phyloP scores from a whole-genome alignment of 306 rosid genomes.

The Acacia crassicarpa region DNA sequence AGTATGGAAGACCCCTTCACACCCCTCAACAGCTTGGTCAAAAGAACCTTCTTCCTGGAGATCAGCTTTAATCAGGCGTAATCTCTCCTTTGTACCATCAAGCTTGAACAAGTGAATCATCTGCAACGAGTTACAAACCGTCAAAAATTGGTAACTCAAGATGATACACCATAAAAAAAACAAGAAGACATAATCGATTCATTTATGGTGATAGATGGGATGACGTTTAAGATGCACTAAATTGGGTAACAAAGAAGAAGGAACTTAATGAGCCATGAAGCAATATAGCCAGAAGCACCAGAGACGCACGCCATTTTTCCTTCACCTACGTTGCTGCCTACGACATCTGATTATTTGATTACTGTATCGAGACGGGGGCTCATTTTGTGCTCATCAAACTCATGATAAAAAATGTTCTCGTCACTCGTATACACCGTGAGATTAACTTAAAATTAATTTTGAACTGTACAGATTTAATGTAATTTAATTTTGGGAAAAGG shows the following conservation, averaged over 20 bases:
- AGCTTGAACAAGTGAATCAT: not conserved
- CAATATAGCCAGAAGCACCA: slow-evolving; percentile 55
- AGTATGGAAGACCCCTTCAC: slow-evolving; percentile 14
- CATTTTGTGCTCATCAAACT: too few species aligned
- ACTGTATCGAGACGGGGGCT: too few species aligned
- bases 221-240: not conserved
- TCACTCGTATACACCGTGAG: too few species aligned
- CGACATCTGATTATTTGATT: too few species aligned
- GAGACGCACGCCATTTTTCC: slow-evolving; percentile 46
- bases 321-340: slow-evolving; percentile 26
- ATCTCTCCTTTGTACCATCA: slow-evolving; percentile 3
- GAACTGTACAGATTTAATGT: too few species aligned
- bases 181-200: not conserved
- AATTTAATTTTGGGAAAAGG: too few species aligned
- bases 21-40: not conserved
- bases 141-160: not conserved
- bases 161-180: not conserved
- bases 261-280: slow-evolving; percentile 55
- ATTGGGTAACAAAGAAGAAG: slow-evolving; percentile 38
- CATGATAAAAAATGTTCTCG: too few species aligned
- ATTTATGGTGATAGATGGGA: not conserved
- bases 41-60: slow-evolving; percentile 18
- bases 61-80: not conserved
- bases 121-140: not conserved
- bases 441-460: too few species aligned